Evolutionary conservation across 306 rosid genomes (phyloP).

Genomic region (Trifolium repens): DNA sequence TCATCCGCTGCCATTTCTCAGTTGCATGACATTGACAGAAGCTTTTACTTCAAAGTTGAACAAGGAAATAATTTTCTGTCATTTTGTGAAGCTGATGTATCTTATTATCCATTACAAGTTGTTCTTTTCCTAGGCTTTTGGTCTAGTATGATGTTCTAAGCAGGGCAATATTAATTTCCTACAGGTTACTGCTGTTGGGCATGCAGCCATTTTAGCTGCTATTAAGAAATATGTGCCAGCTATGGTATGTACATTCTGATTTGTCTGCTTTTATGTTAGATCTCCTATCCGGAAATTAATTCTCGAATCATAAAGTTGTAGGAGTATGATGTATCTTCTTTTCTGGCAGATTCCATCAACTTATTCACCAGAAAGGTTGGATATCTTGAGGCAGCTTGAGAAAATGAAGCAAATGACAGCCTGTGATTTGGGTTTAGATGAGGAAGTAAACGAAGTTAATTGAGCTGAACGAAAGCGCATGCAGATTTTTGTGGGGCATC

Average conservation of each 20-base stretch:
- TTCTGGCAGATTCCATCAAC: conserved; percentile 88
- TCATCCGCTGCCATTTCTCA: too few species aligned
- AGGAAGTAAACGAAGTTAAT: conserved; percentile 57
- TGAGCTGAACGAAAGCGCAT: conserved; percentile 45
- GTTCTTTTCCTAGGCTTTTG: not conserved
- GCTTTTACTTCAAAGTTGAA: too few species aligned
- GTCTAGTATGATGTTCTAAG: conserved; percentile 15
- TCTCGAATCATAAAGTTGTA: not conserved
- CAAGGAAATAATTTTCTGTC: too few species aligned
- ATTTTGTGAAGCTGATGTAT: too few species aligned
- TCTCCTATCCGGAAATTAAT: conserved; percentile 19
- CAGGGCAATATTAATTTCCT: conserved; percentile 39
- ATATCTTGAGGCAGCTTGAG: conserved; percentile 91
- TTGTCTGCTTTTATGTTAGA: conserved; percentile 11
- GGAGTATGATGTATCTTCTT: conserved; percentile 31
- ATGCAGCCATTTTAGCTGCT: conserved; percentile 99
- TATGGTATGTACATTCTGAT: conserved; percentile 60
- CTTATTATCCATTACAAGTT: not conserved
- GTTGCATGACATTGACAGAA: too few species aligned
- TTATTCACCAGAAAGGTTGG: conserved; percentile 90
- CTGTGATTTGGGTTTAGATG: conserved; percentile 53
- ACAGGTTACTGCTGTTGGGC: conserved; percentile 98
- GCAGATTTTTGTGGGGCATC: conserved; percentile 48
- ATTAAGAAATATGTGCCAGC: conserved; percentile 97
- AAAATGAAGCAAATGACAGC: conserved; percentile 85